Conservation (phyloP, 768 basidiomycete species). For the Russula dissimulans region DNA sequence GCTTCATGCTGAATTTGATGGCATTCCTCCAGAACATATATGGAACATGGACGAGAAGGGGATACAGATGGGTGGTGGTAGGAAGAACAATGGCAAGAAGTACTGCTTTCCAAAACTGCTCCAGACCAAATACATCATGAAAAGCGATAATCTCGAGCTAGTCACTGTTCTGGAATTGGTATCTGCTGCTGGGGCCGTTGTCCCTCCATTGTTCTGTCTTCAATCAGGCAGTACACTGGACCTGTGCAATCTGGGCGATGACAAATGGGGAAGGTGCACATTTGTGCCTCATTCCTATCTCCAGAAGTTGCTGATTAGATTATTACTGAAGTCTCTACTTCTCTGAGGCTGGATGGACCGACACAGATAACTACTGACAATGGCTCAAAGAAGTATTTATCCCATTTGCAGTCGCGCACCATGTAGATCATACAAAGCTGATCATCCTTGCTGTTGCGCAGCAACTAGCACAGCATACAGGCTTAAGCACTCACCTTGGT, state of each 20-base stretch:
- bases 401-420: neutral
- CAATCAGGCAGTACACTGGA: neutral
- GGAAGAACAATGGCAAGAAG: neutral
- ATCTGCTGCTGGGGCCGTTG: neutral
- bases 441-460: neutral
- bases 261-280: neutral
- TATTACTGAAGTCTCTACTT: neutral
- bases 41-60: slow-evolving; percentile 1
- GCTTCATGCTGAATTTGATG: neutral
- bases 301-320: neutral
- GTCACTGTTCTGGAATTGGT: neutral
- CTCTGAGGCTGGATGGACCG: neutral
- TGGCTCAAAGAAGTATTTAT: neutral
- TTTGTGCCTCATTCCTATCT: neutral
- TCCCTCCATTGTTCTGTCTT: neutral
- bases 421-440: neutral
- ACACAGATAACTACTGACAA: neutral
- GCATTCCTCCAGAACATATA: neutral
- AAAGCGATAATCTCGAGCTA: neutral
- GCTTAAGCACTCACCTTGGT: too few species aligned
- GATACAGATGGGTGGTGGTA: neutral
- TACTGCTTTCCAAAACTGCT: neutral
- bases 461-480: too few species aligned
- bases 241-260: neutral
- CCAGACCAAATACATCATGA: neutral